Conservation (phyloP, 345 rosid species). For the Raphanus sativus region DNA sequence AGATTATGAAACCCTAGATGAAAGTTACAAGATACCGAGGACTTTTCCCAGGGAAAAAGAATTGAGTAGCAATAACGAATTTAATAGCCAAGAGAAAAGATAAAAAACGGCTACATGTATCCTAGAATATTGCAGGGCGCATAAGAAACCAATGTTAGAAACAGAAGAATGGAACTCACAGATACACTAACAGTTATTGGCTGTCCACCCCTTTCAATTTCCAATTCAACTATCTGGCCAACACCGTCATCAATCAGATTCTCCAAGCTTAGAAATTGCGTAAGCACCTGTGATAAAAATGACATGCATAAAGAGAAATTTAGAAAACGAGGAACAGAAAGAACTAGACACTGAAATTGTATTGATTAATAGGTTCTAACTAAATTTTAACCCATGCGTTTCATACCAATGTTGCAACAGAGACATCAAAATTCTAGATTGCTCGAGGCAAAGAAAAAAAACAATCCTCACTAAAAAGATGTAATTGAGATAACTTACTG, state of each 20-base stretch:
- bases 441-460: constrained; percentile 5
- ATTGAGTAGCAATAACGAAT: constrained; percentile 1
- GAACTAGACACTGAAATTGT: background rate
- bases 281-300: constrained; percentile 62
- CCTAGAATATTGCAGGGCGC: constrained; percentile 3
- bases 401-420: constrained; percentile 3
- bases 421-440: constrained; percentile 9
- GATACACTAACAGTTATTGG: constrained; percentile 56
- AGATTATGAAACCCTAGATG: constrained; percentile 2
- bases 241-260: constrained; percentile 79
- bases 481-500: constrained; percentile 50
- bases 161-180: constrained; percentile 53
- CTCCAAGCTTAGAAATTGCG: constrained; percentile 84
- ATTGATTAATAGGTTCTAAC: background rate
- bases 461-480: background rate
- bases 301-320: constrained; percentile 14
- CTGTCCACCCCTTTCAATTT: constrained; percentile 89
- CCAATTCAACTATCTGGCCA: constrained; percentile 55
- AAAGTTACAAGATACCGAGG: background rate
- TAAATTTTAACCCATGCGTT: too few relatives aligned
- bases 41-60: constrained; percentile 7
- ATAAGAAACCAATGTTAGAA: constrained; percentile 6
- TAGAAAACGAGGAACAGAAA: background rate
- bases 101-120: background rate
- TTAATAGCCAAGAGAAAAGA: constrained; percentile 7